Evolutionary conservation across 2,329 filamentous ascomycete species (phyloP), one percentile per base, ranked within the genome.

Genomic region (Aspergillus sp.): DNA sequence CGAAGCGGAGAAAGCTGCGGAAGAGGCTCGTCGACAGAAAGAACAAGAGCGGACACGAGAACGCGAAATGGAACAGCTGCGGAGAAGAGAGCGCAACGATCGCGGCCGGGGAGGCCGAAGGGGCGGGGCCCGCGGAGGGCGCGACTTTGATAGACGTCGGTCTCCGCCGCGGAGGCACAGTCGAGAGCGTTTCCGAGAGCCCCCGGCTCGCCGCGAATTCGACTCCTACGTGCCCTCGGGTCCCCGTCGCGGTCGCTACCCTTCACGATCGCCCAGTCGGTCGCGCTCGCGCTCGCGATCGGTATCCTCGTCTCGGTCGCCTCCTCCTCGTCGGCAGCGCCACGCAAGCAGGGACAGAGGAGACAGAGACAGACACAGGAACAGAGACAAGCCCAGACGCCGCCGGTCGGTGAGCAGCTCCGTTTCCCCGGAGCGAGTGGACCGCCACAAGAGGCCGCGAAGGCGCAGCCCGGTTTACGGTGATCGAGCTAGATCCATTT

Each of bases 1-100:
- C 54, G 89, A 96, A 71, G 90, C 91, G 39, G 92, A 95, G 67
- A 90, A 88, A 73, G 89, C 88, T 49, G 90, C 90, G 29, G 90
- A 95, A 71, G 87, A 90, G 70, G 85, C 87, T 29, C 87, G 89
- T 56, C 84, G 84, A 56, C 86, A 88, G 67, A 87, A 88, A 64
- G 90, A 94, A 70, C 85, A 89, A 57, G 84, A 90, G 60, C 84
- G 87, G 66, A 82, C 85, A 53, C 87, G 90, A 58, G 90, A 95
- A 61, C 86, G 87, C 62, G 88, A 92, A 55, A 69, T 91, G 47
- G 84, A 89, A 63, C 82, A 83, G 46, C 80, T 91, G 56, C 85
- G 90, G 71, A 87, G 90, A 58, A 73, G 77, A 53, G 79, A 81
- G 61, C 75, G 79, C 49, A 69, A 69, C 16, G 76, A 79, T 49